These are phyloP conservation scores for Pseudonectria foliicola DNA, from an alignment of 2,329 filamentous ascomycete species.

Conservation along the genomic window DNA sequence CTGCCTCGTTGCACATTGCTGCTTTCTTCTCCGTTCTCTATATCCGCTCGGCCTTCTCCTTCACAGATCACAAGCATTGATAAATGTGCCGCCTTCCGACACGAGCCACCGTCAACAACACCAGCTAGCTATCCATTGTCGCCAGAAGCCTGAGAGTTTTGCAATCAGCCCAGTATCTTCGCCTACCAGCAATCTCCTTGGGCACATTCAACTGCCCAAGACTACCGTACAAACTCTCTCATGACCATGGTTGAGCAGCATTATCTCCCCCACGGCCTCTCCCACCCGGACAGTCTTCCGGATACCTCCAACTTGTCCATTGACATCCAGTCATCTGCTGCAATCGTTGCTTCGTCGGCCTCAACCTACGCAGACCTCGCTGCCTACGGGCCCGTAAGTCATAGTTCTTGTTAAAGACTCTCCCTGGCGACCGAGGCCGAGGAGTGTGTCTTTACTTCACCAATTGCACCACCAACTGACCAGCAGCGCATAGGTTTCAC, in stretches of 20 bases:
- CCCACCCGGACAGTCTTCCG: conserved; percentile 25
- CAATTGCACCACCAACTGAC: conserved; percentile 3
- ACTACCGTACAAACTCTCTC: conserved; percentile 12
- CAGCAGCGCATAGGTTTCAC: conserved; percentile 13
- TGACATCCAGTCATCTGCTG: conserved; percentile 16
- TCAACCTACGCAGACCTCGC: conserved; percentile 24
- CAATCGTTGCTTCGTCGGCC: conserved; percentile 4
- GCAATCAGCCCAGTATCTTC: conserved; percentile 10
- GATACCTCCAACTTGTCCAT: conserved; percentile 21
- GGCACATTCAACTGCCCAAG: conserved; percentile 15
- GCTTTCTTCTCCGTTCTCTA: no score
- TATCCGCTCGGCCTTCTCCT: conserved; percentile 8
- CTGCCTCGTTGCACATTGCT: no score
- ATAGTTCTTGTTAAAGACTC: conserved; percentile 1
- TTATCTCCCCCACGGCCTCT: conserved; percentile 27
- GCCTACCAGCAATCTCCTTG: conserved; percentile 14
- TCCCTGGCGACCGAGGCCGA: not conserved
- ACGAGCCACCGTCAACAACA: conserved; percentile 12
- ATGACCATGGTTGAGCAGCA: conserved; percentile 31
- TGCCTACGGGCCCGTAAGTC: conserved; percentile 27
- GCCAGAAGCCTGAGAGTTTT: no score
- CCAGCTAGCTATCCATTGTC: conserved; percentile 9
- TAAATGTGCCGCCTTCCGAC: conserved; percentile 22
- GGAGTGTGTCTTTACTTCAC: not conserved
- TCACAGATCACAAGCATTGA: no score